Evolutionary conservation across 1,139 yeast species (phyloP).

Genomic region (Scheffersomyces illinoinensis): DNA sequence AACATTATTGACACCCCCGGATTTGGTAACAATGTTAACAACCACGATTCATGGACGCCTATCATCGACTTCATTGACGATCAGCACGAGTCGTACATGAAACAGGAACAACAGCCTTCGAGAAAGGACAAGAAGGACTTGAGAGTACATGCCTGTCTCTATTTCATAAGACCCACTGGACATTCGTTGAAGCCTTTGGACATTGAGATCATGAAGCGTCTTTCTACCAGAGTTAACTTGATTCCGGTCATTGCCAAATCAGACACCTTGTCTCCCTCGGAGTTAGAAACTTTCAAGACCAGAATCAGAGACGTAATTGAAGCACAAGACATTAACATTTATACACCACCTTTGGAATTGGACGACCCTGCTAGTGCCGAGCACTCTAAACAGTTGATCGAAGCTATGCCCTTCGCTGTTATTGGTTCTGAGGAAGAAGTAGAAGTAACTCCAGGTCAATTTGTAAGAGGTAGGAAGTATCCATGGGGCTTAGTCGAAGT

Average conservation of each 20-base stretch:
- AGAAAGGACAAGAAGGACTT: conserved; percentile 73
- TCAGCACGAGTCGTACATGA: conserved; percentile 92
- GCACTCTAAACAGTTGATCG: conserved; percentile 80
- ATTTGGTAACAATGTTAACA: conserved; percentile 94
- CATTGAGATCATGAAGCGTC: conserved; percentile 87
- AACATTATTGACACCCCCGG: conserved; percentile 97
- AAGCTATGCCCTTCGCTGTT: conserved; percentile 91
- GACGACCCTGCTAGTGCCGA: conserved; percentile 77
- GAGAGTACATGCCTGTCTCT: conserved; percentile 93
- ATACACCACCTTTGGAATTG: conserved; percentile 80
- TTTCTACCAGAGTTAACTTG: conserved; percentile 86
- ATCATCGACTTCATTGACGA: conserved; percentile 93
- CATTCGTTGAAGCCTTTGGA: conserved; percentile 93
- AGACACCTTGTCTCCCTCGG: conserved; percentile 85
- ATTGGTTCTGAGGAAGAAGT: conserved; percentile 90
- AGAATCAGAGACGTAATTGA: conserved; percentile 89
- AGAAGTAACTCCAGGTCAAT: conserved; percentile 72
- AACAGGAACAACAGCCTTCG: conserved; percentile 93
- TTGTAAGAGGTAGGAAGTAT: conserved; percentile 87
- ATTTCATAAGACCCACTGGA: conserved; percentile 95
- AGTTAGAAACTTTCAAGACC: conserved; percentile 77
- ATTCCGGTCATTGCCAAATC: conserved; percentile 96
- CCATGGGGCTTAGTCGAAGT: conserved; percentile 99
- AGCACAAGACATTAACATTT: conserved; percentile 87
- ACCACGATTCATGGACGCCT: conserved; percentile 91